Evolutionary conservation across 2,329 filamentous ascomycete species (phyloP), one percentile per base, ranked within the genome.

Genomic region (Cladosporium sp.): DNA sequence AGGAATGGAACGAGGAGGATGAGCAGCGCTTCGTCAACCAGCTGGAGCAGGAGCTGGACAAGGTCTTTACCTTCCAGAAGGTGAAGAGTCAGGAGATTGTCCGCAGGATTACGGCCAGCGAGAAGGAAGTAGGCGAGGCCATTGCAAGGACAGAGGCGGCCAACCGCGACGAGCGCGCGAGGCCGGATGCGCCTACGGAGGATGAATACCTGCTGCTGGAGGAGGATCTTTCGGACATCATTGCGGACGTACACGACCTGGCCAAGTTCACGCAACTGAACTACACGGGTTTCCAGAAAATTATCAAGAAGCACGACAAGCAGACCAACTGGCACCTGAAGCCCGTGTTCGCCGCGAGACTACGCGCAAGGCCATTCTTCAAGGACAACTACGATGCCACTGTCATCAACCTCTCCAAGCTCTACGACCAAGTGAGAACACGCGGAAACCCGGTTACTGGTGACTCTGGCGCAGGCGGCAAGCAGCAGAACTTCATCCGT

Each of bases 251-350:
- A 25, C 94, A 99, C 79, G 95, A 99, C 75, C 85, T 99, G 67
- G 93, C 95, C 78, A 98, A 98, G 81, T 99, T 97, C 77, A 96
- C 96, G 7, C 94, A 97, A 81, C 82, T 99, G 76, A 99, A 99
- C 81, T 99, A 99, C 77, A 98, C 94, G 0, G 95, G 95, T 5
- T 99, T 99, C 78, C 96, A 97, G 83, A 99, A 99, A 84, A 99
- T 99, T 69, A 97, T 99, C 80, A 99, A 99, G 85, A 99, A 99
- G 84, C 95, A 99, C 79, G 95, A 73, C 67, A 99, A 99, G 92
- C 85, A 91, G 83, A 99, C 95, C 0, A 86, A 88, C 67, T 97
- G 94, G 93, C 89, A 95, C 75, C 87, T 99, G 36, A 93, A 91
- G 73, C 95, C 95, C 34, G 92, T 96, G n/a, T 99, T 99, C 79